A percentile compares a stretch with the other conserved stretches of the same genome.
Conservation (phyloP, 2,329 filamentous ascomycete genomes). For the Fusarium sarcochroum region DNA sequence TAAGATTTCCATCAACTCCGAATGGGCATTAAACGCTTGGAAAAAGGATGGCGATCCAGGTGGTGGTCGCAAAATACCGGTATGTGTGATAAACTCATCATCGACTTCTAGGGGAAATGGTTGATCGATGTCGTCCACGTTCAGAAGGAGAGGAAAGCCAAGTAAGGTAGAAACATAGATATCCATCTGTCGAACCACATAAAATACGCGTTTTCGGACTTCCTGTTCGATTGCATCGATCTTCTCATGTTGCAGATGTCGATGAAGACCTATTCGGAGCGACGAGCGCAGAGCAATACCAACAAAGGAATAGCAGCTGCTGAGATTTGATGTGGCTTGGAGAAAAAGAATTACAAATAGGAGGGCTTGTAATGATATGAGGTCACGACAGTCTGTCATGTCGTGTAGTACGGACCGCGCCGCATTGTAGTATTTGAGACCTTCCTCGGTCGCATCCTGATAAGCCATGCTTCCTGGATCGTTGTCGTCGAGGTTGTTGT, state of each 20-base stretch:
- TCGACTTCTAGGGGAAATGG: slow-evolving; percentile 75
- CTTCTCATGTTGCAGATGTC: slow-evolving; percentile 75
- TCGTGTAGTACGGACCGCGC: slow-evolving; percentile 76
- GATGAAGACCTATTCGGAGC: slow-evolving; percentile 83
- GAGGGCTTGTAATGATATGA: slow-evolving; percentile 80
- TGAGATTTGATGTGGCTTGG: slow-evolving; percentile 83
- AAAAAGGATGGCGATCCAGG: slow-evolving; percentile 71
- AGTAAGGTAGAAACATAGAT: slow-evolving; percentile 78
- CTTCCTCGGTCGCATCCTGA: slow-evolving; percentile 67
- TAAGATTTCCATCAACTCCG: slow-evolving; percentile 73
- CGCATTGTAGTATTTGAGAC: slow-evolving; percentile 80
- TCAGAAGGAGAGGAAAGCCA: slow-evolving; percentile 75
- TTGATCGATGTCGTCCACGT: slow-evolving; percentile 76
- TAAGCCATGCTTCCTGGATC: slow-evolving; percentile 64
- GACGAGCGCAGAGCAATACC: slow-evolving; percentile 82
- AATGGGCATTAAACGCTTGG: slow-evolving; percentile 76
- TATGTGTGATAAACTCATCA: slow-evolving; percentile 75
- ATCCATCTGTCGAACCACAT: slow-evolving; percentile 78
- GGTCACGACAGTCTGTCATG: slow-evolving; percentile 78
- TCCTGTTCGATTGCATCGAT: slow-evolving; percentile 75
- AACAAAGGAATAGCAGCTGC: slow-evolving; percentile 84
- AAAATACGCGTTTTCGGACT: slow-evolving; percentile 75
- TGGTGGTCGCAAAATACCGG: slow-evolving; percentile 68
- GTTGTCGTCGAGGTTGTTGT: slow-evolving; percentile 70
- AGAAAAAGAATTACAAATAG: slow-evolving; percentile 86